phyloP scores from a whole-genome alignment of 352 stramenopile species.

The Globisporangium ultimum region DNA sequence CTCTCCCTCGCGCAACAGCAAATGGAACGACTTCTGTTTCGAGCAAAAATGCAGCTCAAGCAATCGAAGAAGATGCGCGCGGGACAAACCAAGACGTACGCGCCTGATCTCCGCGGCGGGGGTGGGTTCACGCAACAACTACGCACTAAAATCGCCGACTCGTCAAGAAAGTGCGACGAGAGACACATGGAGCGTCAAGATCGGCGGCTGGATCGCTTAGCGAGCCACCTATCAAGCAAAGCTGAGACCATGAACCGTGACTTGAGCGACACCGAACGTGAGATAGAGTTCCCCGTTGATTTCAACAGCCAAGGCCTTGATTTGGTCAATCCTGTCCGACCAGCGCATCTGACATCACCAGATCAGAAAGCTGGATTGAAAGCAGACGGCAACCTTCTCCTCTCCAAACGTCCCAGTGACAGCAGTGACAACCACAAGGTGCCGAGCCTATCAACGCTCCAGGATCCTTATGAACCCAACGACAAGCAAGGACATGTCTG shows the following conservation, averaged over 20 bases:
- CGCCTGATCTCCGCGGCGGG: slow-evolving; percentile 39
- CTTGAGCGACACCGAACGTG: not conserved
- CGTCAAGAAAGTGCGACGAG: slow-evolving; percentile 44
- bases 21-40: slow-evolving; percentile 72
- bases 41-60: slow-evolving; percentile 73
- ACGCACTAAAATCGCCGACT: slow-evolving; percentile 39
- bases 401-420: not conserved
- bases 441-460: not conserved
- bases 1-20: slow-evolving; percentile 74
- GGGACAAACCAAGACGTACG: slow-evolving; percentile 46
- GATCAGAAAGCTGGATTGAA: not conserved
- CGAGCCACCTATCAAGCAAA: slow-evolving; percentile 38
- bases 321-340: not conserved
- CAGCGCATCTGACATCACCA: not conserved
- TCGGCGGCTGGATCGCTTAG: slow-evolving; percentile 32
- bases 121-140: slow-evolving; percentile 49
- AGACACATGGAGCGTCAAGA: slow-evolving; percentile 41
- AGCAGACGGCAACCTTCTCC: not conserved
- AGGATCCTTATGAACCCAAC: not conserved
- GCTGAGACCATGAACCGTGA: slow-evolving; percentile 38
- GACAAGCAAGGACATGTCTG: slow-evolving; percentile 14
- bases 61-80: slow-evolving; percentile 69
- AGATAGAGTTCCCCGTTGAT: slow-evolving; percentile 12
- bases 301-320: slow-evolving; percentile 1
- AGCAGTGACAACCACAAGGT: not conserved